phyloP scores from a whole-genome alignment of 371 early-diverging fungal genomes.

The Massospora cicadina region DNA sequence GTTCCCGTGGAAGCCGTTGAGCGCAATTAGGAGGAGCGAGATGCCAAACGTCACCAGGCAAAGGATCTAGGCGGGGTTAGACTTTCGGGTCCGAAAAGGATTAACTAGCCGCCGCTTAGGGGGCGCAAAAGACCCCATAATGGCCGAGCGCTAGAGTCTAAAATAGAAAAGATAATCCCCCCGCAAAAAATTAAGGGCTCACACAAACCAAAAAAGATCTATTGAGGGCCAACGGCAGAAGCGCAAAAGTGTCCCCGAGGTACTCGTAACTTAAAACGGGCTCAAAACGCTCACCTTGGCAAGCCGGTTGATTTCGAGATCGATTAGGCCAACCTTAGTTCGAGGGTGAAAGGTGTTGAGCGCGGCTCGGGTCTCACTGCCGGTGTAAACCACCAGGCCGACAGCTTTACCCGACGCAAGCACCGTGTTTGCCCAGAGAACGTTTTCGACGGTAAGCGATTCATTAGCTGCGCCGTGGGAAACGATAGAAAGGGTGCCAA shows the following conservation, averaged over 20 bases:
- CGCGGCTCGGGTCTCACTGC: slow-evolving; percentile 90
- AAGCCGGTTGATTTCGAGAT: slow-evolving; percentile 84
- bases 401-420: slow-evolving; percentile 85
- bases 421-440: slow-evolving; percentile 97
- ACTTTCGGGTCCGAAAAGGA: neutral
- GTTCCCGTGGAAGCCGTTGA: slow-evolving; percentile 73
- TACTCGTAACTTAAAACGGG: neutral
- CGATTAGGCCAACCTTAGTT: slow-evolving; percentile 92
- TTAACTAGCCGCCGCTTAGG: no score
- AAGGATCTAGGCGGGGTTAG: slow-evolving; percentile 32
- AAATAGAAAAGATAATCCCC: no score
- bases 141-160: no score
- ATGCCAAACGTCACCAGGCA: slow-evolving; percentile 65
- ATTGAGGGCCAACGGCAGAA: no score
- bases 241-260: no score
- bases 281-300: slow-evolving; percentile 48
- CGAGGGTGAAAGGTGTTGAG: slow-evolving; percentile 95
- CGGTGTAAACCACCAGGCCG: slow-evolving; percentile 94
- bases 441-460: slow-evolving; percentile 80
- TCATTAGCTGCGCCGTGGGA: slow-evolving; percentile 20
- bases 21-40: slow-evolving; percentile 72
- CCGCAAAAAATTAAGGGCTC: no score
- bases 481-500: slow-evolving; percentile 33
- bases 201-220: no score
- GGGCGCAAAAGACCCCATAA: no score